Base-by-base conservation (phyloP, 371 early-diverging fungal species). In the Batrachochytrium dendrobatidis region DNA sequence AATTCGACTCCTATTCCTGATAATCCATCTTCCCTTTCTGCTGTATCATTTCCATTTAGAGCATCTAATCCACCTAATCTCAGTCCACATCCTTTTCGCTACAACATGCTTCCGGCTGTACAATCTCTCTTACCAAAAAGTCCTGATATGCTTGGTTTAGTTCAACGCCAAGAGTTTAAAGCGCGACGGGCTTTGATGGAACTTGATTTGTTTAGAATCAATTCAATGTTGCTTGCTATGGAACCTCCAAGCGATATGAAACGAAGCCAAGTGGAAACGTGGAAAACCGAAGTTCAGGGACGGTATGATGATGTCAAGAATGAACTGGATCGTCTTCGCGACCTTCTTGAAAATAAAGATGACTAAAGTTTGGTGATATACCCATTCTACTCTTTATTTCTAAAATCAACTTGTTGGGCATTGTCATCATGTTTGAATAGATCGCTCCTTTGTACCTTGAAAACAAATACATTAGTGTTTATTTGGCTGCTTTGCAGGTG, bases 91-190 rank as follows among this genome's bases (percentile, higher is more conserved):
- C 12, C 3, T 26, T 12, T 45, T 7, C 12, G 46, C n/a, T n/a
- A n/a, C n/a, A n/a, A n/a, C n/a, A n/a, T n/a, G n/a, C 46, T 5
- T 20, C 46, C 46, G 7, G 46, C 46, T 5, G 5, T 45, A 5
- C 46, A 45, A 3, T 45, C 46, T 3, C 46, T 45, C 3, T 12
- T 45, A 3, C 46, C 46, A 3, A 45, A 45, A 26, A 12, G 46
- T 3, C 3, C 3, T 45, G 46, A 45, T 12, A 12, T 45, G 5
- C 3, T 45, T 5, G 12, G 6, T 5, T 26, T 45, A 26, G 26
- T 45, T 26, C 46, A 39, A 45, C 46, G 46, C 46, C 46, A 45
- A 45, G 46, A 45, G 26, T 45, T 45, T 26, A 45, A 45, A 26
- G 46, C 46, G 12, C 46, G 46, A 3, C 46, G 46, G 7, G 46